A percentile compares a stretch with the other conserved stretches of the same genome.
phyloP scores from a whole-genome alignment of 805 yeast genomes.

The Teunomyces atbi region DNA sequence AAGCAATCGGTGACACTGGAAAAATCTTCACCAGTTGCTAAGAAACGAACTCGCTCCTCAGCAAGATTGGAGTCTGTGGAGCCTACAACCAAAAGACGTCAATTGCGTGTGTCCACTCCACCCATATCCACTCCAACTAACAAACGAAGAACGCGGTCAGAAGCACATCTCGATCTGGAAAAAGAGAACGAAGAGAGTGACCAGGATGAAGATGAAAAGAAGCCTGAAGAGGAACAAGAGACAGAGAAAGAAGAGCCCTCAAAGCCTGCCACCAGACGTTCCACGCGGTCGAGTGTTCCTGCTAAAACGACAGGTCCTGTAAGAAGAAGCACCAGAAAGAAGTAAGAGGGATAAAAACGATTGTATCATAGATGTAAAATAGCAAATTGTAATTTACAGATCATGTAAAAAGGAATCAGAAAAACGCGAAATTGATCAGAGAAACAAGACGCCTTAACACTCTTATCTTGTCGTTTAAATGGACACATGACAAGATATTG shows the following conservation, averaged over 20 bases:
- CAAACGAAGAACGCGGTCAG: slow-evolving; percentile 19
- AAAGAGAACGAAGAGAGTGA: slow-evolving; percentile 7
- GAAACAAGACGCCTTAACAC: background rate
- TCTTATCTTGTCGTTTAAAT: background rate
- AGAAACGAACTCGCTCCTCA: slow-evolving; percentile 19
- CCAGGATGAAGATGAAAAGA: slow-evolving; percentile 1
- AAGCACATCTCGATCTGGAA: slow-evolving; percentile 11
- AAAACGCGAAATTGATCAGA: background rate
- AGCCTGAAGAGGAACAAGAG: slow-evolving; percentile 2
- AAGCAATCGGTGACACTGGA: slow-evolving; percentile 6
- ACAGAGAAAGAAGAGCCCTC: background rate
- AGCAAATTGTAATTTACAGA: background rate
- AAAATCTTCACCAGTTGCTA: slow-evolving; percentile 2
- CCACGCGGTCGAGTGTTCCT: slow-evolving; percentile 10
- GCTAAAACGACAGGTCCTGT: slow-evolving; percentile 9
- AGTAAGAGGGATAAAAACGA: slow-evolving; percentile 4
- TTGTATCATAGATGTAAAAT: slow-evolving; percentile 3
- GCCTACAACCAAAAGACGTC: slow-evolving; percentile 10
- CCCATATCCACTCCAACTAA: slow-evolving; percentile 6
- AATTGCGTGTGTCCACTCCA: slow-evolving; percentile 10
- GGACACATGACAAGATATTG: background rate
- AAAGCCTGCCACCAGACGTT: slow-evolving; percentile 4
- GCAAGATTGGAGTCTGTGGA: slow-evolving; percentile 16
- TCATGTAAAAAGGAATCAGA: background rate
- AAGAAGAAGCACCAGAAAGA: slow-evolving; percentile 14